phyloP scores from a whole-genome alignment of 1,284 basidiomycete genomes.

The Hemileccinum hortonii region DNA sequence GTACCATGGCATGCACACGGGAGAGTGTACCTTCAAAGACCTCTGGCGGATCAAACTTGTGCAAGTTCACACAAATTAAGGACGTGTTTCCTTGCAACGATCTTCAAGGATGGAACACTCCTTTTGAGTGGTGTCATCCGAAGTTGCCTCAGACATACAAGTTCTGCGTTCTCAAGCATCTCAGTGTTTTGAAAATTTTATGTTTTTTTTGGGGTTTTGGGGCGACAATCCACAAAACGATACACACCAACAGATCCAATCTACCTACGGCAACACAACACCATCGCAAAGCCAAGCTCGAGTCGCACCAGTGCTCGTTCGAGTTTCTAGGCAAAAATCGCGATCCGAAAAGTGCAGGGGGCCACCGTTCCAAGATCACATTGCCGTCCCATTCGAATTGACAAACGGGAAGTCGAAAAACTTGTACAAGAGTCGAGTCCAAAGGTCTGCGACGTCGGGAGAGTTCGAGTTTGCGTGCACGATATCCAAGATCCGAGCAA shows the following conservation, averaged over 20 bases:
- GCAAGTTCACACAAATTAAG: no score
- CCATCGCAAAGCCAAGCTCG: not conserved
- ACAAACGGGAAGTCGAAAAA: not conserved
- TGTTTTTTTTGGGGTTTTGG: not conserved
- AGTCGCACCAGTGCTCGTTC: not conserved
- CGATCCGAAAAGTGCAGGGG: not conserved
- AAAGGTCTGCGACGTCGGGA: not conserved
- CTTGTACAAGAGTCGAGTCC: not conserved
- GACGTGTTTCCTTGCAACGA: no score
- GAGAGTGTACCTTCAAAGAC: conserved; percentile 57
- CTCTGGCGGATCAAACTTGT: conserved; percentile 68
- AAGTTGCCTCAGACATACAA: no score
- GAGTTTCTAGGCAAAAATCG: not conserved
- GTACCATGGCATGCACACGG: no score
- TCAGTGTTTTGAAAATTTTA: not conserved
- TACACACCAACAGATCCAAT: not conserved
- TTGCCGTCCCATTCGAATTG: not conserved
- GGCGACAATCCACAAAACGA: conserved; percentile 1
- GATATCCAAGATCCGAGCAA: not conserved
- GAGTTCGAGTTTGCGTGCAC: not conserved
- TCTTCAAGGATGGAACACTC: no score
- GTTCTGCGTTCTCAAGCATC: no score
- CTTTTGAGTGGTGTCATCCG: no score
- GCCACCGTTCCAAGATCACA: not conserved
- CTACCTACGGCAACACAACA: not conserved